These are phyloP conservation scores for Theileria parva DNA, from an alignment of 169 alveolate genomes.

Conservation along the genomic window DNA sequence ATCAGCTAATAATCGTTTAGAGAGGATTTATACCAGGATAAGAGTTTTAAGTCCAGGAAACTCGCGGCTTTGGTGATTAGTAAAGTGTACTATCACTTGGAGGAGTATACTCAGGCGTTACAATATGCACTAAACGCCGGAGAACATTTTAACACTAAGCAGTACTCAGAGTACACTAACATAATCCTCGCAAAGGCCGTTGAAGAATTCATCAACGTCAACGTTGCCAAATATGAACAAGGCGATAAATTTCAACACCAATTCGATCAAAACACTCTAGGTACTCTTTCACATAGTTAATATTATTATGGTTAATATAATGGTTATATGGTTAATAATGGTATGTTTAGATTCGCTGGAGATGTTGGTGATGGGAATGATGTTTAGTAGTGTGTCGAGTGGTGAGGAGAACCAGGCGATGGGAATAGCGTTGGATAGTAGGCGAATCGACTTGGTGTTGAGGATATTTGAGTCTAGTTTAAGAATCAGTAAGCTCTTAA, in stretches of 20 bases:
- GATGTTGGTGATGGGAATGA: conserved; percentile 85
- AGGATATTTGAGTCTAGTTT: conserved; percentile 74
- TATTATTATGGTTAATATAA: conserved; percentile 31
- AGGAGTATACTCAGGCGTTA: conserved; percentile 89
- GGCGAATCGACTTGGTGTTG: conserved; percentile 88
- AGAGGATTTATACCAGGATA: conserved; percentile 70
- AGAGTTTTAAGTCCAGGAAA: conserved; percentile 74
- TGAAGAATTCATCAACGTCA: conserved; percentile 64
- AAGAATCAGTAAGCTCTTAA: conserved; percentile 9
- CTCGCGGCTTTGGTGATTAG: conserved; percentile 93
- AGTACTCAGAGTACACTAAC: conserved; percentile 76
- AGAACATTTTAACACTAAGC: conserved; percentile 82
- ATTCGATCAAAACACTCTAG: neutral
- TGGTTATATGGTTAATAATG: conserved; percentile 54
- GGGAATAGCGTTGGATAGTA: conserved; percentile 93
- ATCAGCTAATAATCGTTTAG: conserved; percentile 45
- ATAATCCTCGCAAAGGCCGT: conserved; percentile 73
- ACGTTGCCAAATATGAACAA: conserved; percentile 20
- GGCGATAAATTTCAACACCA: neutral
- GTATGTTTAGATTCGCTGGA: conserved; percentile 71
- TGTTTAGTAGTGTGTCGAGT: conserved; percentile 82
- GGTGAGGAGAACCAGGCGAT: conserved; percentile 88
- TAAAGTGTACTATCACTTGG: conserved; percentile 93
- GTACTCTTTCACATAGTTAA: neutral
- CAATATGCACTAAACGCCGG: conserved; percentile 94